phyloP scores from a whole-genome alignment of 225 moss, liverwort and hornwort species.

The Anthoceros angustus region DNA sequence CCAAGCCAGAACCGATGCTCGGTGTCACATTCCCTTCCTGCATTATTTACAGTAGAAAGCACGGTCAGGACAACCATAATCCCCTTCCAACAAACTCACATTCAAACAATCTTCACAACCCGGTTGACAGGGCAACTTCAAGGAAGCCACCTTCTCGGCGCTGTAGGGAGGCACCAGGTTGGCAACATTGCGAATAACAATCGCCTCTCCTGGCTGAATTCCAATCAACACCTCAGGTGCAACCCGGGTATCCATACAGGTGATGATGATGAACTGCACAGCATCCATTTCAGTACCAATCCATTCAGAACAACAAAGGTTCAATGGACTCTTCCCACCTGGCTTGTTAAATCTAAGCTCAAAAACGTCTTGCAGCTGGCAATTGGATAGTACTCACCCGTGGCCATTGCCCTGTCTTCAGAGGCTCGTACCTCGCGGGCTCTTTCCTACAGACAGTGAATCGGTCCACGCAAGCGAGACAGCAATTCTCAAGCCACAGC shows the following conservation, averaged over 20 bases:
- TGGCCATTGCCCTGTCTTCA: slow-evolving; percentile 1
- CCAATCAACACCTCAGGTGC: slow-evolving; percentile 14
- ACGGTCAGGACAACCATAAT: background rate
- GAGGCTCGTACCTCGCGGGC: background rate
- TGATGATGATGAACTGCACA: slow-evolving; percentile 27
- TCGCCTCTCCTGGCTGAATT: slow-evolving; percentile 25
- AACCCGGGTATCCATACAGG: slow-evolving; percentile 29
- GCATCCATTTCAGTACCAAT: background rate
- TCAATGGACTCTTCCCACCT: too few species aligned
- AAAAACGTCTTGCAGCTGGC: too few species aligned
- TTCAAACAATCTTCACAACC: too few species aligned
- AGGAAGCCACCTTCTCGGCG: slow-evolving; percentile 9
- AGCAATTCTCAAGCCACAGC: background rate
- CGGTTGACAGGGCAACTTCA: background rate
- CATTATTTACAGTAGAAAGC: background rate
- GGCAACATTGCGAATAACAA: slow-evolving; percentile 29
- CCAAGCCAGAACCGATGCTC: slow-evolving; percentile 19
- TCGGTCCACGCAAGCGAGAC: background rate
- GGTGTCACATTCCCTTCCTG: slow-evolving; percentile 12
- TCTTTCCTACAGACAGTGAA: background rate
- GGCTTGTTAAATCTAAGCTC: too few species aligned
- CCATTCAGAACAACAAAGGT: background rate
- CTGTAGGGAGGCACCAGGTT: slow-evolving; percentile 22
- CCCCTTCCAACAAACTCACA: background rate
- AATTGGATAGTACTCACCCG: background rate